Percentiles rank a stretch among this genome's conserved stretches.
Conservation (phyloP, 2,329 filamentous ascomycete genomes). For the Teratosphaeria epicoccoides region DNA sequence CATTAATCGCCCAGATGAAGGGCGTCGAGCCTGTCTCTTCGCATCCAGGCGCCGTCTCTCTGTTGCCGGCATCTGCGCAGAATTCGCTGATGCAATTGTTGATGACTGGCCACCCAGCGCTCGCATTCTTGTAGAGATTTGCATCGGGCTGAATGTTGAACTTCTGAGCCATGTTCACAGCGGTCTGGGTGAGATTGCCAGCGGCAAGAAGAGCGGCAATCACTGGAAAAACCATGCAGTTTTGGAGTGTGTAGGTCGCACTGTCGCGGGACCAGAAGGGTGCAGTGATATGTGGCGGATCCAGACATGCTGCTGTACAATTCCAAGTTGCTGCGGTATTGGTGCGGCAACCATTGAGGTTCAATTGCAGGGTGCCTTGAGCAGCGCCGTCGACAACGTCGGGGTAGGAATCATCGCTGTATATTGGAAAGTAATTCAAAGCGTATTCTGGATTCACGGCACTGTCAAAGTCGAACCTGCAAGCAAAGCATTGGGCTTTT, state of each 20-base stretch:
- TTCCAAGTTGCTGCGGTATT: neutral
- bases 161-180: constrained; percentile 2
- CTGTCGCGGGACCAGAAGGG: constrained; percentile 1
- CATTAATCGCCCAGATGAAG: neutral
- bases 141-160: constrained; percentile 1
- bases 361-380: constrained; percentile 2
- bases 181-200: neutral
- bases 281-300: neutral
- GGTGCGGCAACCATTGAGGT: neutral
- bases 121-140: neutral
- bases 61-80: constrained; percentile 1
- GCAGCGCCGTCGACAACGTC: neutral
- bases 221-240: constrained; percentile 5
- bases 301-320: constrained; percentile 6
- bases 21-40: neutral
- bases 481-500: neutral
- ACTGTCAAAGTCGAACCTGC: constrained; percentile 4
- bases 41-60: neutral
- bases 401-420: neutral
- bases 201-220: constrained; percentile 2
- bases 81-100: constrained; percentile 5
- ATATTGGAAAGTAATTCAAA: neutral
- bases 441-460: neutral
- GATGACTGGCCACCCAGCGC: constrained; percentile 4
- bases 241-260: constrained; percentile 5